Conservation (phyloP, 805 yeast species). For the Maudiozyma bulderi region DNA sequence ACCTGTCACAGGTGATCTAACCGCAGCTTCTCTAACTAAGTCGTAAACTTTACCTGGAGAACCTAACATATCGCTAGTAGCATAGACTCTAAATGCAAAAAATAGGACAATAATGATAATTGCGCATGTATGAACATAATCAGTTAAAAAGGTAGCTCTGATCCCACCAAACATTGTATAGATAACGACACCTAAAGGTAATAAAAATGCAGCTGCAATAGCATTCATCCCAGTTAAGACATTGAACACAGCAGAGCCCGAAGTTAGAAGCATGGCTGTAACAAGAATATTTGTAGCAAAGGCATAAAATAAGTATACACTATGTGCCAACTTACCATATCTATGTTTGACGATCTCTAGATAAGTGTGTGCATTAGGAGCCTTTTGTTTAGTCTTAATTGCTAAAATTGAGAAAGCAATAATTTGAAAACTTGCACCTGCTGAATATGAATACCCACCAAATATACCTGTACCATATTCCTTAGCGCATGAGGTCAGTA, state of each 20-base stretch:
- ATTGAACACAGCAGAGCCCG: conserved; percentile 76
- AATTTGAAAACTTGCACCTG: conserved; percentile 88
- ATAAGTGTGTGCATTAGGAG: conserved; percentile 89
- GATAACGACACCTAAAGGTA: conserved; percentile 71
- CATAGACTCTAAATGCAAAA: conserved; percentile 74
- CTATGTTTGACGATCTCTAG: conserved; percentile 74
- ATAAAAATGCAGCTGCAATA: conserved; percentile 70
- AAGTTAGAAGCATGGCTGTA: conserved; percentile 85
- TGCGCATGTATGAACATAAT: conserved; percentile 72
- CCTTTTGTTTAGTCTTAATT: conserved; percentile 77
- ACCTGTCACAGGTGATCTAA: conserved; percentile 57
- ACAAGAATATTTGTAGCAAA: conserved; percentile 81
- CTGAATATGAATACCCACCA: conserved; percentile 78
- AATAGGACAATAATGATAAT: conserved; percentile 66
- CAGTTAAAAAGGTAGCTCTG: conserved; percentile 74
- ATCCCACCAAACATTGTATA: conserved; percentile 77
- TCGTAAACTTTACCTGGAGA: conserved; percentile 80
- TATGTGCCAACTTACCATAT: conserved; percentile 70
- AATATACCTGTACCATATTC: conserved; percentile 70
- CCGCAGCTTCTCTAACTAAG: conserved; percentile 49
- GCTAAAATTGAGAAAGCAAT: conserved; percentile 80
- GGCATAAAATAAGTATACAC: conserved; percentile 66
- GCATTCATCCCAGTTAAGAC: conserved; percentile 77
- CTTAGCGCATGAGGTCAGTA: conserved; percentile 66
- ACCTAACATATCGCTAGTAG: conserved; percentile 61